phyloP scores from a whole-genome alignment of 2,329 filamentous ascomycete species.

The Drechslera avenae region DNA sequence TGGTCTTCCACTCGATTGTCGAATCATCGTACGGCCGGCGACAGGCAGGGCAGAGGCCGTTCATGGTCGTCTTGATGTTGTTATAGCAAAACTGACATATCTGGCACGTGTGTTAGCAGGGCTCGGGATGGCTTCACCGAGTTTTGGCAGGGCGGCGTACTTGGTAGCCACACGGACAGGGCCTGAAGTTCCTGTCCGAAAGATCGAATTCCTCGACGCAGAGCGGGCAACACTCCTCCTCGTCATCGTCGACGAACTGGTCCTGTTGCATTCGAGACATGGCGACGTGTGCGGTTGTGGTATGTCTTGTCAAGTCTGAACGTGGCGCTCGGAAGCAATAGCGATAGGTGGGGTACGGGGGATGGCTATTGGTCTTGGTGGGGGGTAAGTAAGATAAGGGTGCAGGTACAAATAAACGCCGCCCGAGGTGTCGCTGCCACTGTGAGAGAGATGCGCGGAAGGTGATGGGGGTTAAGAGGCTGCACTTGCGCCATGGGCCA shows the following conservation, averaged over 20 bases:
- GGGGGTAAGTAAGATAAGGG: conserved; percentile 24
- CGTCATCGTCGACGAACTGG: conserved; percentile 61
- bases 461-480: conserved; percentile 31
- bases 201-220: conserved; percentile 99
- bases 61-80: conserved; percentile 98
- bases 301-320: conserved; percentile 17
- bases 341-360: conserved; percentile 12
- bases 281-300: conserved; percentile 20
- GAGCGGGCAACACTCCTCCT: conserved; percentile 74
- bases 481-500: conserved; percentile 27
- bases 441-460: conserved; percentile 29
- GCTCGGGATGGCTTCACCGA: conserved; percentile 16
- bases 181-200: conserved; percentile 93
- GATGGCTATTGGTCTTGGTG: conserved; percentile 2
- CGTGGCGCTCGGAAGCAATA: conserved; percentile 35
- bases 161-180: conserved; percentile 97
- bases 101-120: conserved; percentile 48
- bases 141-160: conserved; percentile 58
- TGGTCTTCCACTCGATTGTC: conserved; percentile 95
- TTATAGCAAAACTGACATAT: conserved; percentile 99
- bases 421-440: conserved; percentile 29
- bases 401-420: conserved; percentile 38
- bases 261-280: conserved; percentile 58
- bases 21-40: conserved; percentile 94
- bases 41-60: conserved; percentile 96